A percentile compares a stretch with the other conserved stretches of the same genome.
Conservation (phyloP, 805 yeast species). For the Monosporozyma unispora region DNA sequence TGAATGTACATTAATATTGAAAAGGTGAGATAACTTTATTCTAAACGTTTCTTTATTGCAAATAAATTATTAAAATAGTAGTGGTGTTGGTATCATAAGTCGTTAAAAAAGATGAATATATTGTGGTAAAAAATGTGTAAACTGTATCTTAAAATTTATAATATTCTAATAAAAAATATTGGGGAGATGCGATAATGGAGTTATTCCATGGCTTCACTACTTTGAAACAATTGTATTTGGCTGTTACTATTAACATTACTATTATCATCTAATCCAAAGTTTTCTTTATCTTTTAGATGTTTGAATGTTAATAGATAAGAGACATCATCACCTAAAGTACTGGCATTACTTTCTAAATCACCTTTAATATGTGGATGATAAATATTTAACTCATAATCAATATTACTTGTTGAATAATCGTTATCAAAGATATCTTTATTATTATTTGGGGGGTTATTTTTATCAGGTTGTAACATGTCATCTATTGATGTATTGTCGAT, state of each 20-base stretch:
- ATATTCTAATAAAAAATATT: not conserved
- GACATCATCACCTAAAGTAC: slow-evolving; percentile 25
- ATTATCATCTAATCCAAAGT: not conserved
- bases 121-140: not conserved
- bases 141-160: not conserved
- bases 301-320: slow-evolving; percentile 13
- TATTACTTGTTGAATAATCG: not conserved
- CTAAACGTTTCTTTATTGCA: not conserved
- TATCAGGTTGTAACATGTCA: slow-evolving; percentile 1
- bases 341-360: slow-evolving; percentile 22
- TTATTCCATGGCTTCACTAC: not conserved
- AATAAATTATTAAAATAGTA: not conserved
- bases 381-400: slow-evolving; percentile 2
- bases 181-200: too few relatives aligned
- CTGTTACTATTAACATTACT: not conserved
- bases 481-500: slow-evolving; percentile 2
- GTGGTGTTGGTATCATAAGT: not conserved
- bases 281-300: slow-evolving; percentile 1
- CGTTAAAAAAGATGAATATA: not conserved
- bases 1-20: too few relatives aligned
- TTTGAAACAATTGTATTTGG: not conserved
- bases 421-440: not conserved
- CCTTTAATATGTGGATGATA: slow-evolving; percentile 1
- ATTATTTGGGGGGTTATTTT: not conserved
- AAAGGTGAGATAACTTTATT: too few relatives aligned